Evolutionary conservation across 2,329 filamentous ascomycete genomes (phyloP), one percentile per base, ranked within the genome.

Genomic region (Neoascochyta sp.): DNA sequence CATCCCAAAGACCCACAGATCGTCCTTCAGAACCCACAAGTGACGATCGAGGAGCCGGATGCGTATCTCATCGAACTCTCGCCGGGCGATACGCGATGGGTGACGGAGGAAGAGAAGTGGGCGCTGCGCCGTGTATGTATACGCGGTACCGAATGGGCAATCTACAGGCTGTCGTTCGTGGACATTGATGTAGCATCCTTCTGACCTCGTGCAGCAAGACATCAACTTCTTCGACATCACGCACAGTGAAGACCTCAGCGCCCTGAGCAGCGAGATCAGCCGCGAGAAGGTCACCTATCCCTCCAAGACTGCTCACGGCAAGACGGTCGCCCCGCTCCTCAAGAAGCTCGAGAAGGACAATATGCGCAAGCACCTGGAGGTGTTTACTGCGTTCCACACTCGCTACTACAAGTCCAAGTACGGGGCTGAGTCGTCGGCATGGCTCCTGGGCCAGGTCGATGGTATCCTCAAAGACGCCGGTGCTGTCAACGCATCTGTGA

Each of bases 41-140:
- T 42, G 8, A 49, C 50, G 24, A 42, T 53, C 25, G 45, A 43
- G 20, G 57, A 61, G 31, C 41, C 45, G 7, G 57, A 61, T 28
- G 43, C 57, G 44, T 63, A 60, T 62, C 73, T 94, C 25, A 80
- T 98, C 43, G 89, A 96, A 69, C 73, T 92, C 15, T 75, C 78
- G n/a, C 87, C 87, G 3, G 87, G 85, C 33, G 75, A 90, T 59
- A 89, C 81, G 14, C 71, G 75, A 71, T 92, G 86, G 84, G 82
- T 95, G 17, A 93, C 86, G 0, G 90, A 96, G 54, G 86, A 95
- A 19, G 81, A 95, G 68, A 98, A 96, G 67, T 95, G 90, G 88
- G 80, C 82, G 63, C 69, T 96, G 43, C 81, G 84, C 55, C 75
- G 87, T 48, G 88, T 93, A 74, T 35, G 78, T 66, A 9, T 9